Base-by-base conservation (phyloP, 2,329 filamentous ascomycete species). In the Sclerotinia glacialis region DNA sequence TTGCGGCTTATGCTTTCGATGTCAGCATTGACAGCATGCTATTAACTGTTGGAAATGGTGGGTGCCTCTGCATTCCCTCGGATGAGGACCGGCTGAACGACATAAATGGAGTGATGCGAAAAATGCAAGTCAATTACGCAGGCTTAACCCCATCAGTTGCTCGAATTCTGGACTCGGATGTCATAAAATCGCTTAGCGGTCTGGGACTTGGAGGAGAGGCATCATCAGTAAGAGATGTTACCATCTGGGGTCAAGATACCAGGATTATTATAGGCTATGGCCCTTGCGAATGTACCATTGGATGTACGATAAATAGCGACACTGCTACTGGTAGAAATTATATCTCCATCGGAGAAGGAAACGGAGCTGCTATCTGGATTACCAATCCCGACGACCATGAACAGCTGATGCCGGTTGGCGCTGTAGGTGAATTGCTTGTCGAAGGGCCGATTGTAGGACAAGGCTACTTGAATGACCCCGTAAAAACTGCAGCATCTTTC, bases 361-460 rank as follows among this genome's bases (percentile, higher is more conserved):
- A 70, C 11, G 70, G 72, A 44, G 68, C 67, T 1, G 37, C 46
- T 2, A 71, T 70, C 26, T 86, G 18, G 83, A 84, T 75, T n/a
- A 68, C 69, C 3, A 62, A 73, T 14, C 67, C 69, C 1, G 46
- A 70, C 6, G 67, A 74, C 52, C 67, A 70, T 26, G 56, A 71
- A 23, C 40, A 18, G 16, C 55, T 75, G 26, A 67, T 69, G 47
- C 72, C 74, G 2, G 65, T 75, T 2, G 74, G 73, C 5, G 68
- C 68, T 46, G 66, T 76, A n/a, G 74, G 74, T 11, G 74, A 76
- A 47, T 37, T 76, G 16, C 44, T 74, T 5, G 47, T 76, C 7
- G 72, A 74, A 68, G 85, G 85, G 0, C 85, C 85, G 1, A 81
- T 85, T n/a, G 83, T 90, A 2, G 86, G 85, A 12, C 78, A 84